phyloP scores from a whole-genome alignment of 2,329 filamentous ascomycete species.

The Pseudocercospora cruenta region DNA sequence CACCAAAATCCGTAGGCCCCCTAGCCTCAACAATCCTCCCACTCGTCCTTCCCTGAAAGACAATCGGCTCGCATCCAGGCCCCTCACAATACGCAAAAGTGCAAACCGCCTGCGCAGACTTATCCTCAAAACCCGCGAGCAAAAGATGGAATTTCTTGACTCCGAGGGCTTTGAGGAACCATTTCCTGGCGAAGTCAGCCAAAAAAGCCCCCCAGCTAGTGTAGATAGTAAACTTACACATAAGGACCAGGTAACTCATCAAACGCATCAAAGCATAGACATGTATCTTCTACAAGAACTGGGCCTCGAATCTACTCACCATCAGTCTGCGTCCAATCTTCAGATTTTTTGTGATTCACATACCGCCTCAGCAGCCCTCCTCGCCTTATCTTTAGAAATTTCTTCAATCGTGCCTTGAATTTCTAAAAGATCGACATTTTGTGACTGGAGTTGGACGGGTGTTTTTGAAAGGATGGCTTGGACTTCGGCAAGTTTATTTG shows the following conservation, averaged over 20 bases:
- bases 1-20: constrained; percentile 82
- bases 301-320: constrained; percentile 72
- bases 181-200: constrained; percentile 67
- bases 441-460: constrained; percentile 70
- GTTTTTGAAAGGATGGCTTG: constrained; percentile 78
- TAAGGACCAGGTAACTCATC: constrained; percentile 93
- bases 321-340: not conserved
- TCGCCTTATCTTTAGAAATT: constrained; percentile 85
- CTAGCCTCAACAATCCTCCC: constrained; percentile 58
- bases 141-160: constrained; percentile 87
- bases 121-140: constrained; percentile 84
- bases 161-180: constrained; percentile 84
- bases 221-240: constrained; percentile 65
- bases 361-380: constrained; percentile 76
- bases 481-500: constrained; percentile 90
- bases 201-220: too few relatives aligned
- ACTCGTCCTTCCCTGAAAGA: constrained; percentile 89
- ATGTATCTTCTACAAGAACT: constrained; percentile 94
- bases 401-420: constrained; percentile 92
- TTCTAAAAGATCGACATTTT: constrained; percentile 80
- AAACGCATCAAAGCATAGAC: constrained; percentile 87
- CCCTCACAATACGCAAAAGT: constrained; percentile 92
- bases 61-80: constrained; percentile 77
- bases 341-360: constrained; percentile 26
- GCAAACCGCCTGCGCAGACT: constrained; percentile 89